phyloP scores from a whole-genome alignment of 2,329 filamentous ascomycete species.

The Trichocomaceae sp. region DNA sequence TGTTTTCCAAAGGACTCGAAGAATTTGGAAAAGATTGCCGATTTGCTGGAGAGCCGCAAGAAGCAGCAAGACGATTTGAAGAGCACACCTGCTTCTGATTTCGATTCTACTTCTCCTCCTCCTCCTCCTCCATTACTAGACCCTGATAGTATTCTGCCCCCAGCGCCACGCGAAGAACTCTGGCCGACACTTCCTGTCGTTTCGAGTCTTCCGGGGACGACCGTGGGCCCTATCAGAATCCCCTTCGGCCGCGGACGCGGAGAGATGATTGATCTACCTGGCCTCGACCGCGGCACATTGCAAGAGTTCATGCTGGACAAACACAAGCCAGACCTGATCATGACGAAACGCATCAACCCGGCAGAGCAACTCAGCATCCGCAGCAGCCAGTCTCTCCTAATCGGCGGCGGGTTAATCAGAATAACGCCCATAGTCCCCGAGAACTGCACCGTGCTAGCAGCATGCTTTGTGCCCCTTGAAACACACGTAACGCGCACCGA shows the following conservation, averaged over 20 bases:
- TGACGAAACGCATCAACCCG: constrained; percentile 69
- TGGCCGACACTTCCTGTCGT: constrained; percentile 83
- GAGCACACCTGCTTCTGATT: background rate
- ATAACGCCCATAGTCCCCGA: constrained; percentile 63
- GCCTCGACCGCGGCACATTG: constrained; percentile 67
- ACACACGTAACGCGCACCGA: constrained; percentile 70
- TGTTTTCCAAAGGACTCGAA: constrained; percentile 71
- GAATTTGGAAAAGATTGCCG: constrained; percentile 35
- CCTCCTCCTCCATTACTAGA: constrained; percentile 17
- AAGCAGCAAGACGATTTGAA: constrained; percentile 16
- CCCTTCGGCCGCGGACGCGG: constrained; percentile 81
- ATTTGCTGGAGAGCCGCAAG: constrained; percentile 27
- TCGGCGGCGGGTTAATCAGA: constrained; percentile 79
- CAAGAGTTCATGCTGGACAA: constrained; percentile 63
- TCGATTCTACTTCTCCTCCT: background rate
- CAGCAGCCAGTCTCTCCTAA: constrained; percentile 68
- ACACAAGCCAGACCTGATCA: constrained; percentile 62
- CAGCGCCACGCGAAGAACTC: constrained; percentile 62
- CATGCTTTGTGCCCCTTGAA: constrained; percentile 74
- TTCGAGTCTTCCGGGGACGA: constrained; percentile 83
- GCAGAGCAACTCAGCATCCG: constrained; percentile 63
- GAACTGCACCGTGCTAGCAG: constrained; percentile 64
- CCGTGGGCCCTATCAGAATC: constrained; percentile 87
- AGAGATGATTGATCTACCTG: constrained; percentile 89
- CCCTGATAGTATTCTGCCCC: constrained; percentile 60